Percentiles rank a stretch among this genome's conserved stretches.
phyloP scores from a whole-genome alignment of 2,329 filamentous ascomycete species.

The Tolypocladium amazonense region DNA sequence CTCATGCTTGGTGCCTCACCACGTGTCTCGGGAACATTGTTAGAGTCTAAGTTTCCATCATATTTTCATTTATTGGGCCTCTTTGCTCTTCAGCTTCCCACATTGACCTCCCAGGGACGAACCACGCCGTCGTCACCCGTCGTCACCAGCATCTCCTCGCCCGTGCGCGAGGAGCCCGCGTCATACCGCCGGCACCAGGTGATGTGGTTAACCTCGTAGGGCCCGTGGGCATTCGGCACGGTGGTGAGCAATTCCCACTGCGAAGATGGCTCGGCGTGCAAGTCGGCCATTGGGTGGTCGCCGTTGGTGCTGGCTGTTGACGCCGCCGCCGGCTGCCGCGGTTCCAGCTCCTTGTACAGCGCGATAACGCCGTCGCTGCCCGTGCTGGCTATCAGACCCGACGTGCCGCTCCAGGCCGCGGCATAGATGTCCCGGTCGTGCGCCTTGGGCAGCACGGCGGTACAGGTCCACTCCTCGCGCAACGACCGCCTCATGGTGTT shows the following conservation, averaged over 20 bases:
- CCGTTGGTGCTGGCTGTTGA: constrained; percentile 5
- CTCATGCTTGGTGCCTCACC: not conserved
- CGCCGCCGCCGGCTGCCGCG: constrained; percentile 9
- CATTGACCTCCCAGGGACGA: constrained; percentile 62
- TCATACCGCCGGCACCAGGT: constrained; percentile 78
- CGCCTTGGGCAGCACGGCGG: constrained; percentile 58
- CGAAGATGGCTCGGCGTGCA: not conserved
- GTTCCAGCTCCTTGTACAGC: constrained; percentile 58
- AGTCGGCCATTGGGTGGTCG: constrained; percentile 1
- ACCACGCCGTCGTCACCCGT: constrained; percentile 90
- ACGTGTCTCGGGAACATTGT: not conserved
- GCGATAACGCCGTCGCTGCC: constrained; percentile 78
- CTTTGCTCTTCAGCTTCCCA: not conserved
- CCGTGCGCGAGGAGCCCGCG: constrained; percentile 40
- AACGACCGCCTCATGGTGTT: constrained; percentile 75
- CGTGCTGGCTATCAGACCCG: constrained; percentile 73
- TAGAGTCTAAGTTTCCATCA: not conserved
- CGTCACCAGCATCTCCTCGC: constrained; percentile 70
- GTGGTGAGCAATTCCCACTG: constrained; percentile 61
- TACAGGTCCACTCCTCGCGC: constrained; percentile 77
- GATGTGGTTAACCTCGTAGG: constrained; percentile 90
- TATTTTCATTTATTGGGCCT: not conserved
- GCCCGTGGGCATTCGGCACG: constrained; percentile 69
- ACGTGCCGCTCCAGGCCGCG: constrained; percentile 68
- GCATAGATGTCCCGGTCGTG: constrained; percentile 81